Evolutionary conservation across 2,329 filamentous ascomycete species (phyloP).

Genomic region (Chlorencoelia australis): DNA sequence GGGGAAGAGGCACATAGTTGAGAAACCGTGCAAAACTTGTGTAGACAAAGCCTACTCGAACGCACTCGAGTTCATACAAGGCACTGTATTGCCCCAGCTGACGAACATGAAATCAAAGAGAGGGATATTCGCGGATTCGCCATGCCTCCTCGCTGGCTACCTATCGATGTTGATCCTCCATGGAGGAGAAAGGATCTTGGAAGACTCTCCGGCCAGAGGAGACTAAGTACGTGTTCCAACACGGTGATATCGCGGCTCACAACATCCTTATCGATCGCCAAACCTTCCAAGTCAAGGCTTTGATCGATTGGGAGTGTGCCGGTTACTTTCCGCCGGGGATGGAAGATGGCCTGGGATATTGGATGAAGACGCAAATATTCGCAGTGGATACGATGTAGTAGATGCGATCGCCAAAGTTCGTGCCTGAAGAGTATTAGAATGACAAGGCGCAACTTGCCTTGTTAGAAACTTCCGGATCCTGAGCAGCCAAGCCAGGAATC

Average conservation of each 20-base stretch:
- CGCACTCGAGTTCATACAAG: not conserved
- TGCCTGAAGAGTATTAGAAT: not conserved
- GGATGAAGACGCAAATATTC: not conserved
- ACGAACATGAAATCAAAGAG: not conserved
- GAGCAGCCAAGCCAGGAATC: not conserved
- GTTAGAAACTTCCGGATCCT: not conserved
- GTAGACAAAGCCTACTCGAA: not conserved
- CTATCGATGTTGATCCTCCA: no score
- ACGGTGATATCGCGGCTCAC: no score
- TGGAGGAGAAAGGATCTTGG: no score
- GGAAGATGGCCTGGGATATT: not conserved
- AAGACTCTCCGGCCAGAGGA: no score
- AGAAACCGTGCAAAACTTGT: not conserved
- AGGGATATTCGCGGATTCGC: not conserved
- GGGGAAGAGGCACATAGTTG: not conserved
- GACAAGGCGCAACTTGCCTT: not conserved
- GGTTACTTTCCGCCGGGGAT: not conserved
- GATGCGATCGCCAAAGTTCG: no score
- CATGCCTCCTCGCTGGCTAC: no score
- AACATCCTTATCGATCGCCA: no score
- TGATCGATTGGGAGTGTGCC: slow-evolving; percentile 1
- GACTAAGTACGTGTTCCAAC: no score
- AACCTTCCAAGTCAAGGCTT: no score
- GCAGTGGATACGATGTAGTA: no score
- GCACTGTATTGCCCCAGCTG: not conserved